These are phyloP conservation scores for Sextonia rubra DNA, from an alignment of 164 flowering plant genomes.

Conservation along the genomic window DNA sequence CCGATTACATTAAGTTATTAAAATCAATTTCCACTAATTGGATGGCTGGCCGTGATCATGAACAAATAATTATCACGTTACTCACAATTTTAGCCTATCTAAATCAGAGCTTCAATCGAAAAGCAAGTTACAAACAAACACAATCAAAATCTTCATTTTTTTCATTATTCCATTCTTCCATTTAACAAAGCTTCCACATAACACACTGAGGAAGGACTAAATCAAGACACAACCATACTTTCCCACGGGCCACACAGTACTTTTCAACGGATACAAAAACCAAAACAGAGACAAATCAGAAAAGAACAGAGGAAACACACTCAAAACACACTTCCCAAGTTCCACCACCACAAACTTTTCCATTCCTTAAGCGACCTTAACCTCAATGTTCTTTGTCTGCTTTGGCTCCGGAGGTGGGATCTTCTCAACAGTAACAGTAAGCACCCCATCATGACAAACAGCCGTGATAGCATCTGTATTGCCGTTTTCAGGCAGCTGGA, in stretches of 20 bases:
- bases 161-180: no score
- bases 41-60: no score
- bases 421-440: conserved; percentile 58
- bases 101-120: no score
- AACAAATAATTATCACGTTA: no score
- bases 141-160: no score
- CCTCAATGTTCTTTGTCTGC: conserved; percentile 59
- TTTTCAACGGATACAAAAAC: not conserved
- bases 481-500: conserved; percentile 55
- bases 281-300: not conserved
- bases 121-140: no score
- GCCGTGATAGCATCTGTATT: conserved; percentile 40
- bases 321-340: no score
- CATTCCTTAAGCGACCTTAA: conserved; percentile 29
- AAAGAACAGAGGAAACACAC: not conserved
- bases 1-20: no score
- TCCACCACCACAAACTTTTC: not conserved
- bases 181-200: no score
- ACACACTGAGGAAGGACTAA: no score
- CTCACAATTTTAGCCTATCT: no score
- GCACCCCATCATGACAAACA: conserved; percentile 49
- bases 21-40: no score
- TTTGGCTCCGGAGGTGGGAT: conserved; percentile 64
- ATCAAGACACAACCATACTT: not conserved
- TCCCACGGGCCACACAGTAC: not conserved